phyloP scores from a whole-genome alignment of 2,329 filamentous ascomycete species.

The Phialocephala sp. region DNA sequence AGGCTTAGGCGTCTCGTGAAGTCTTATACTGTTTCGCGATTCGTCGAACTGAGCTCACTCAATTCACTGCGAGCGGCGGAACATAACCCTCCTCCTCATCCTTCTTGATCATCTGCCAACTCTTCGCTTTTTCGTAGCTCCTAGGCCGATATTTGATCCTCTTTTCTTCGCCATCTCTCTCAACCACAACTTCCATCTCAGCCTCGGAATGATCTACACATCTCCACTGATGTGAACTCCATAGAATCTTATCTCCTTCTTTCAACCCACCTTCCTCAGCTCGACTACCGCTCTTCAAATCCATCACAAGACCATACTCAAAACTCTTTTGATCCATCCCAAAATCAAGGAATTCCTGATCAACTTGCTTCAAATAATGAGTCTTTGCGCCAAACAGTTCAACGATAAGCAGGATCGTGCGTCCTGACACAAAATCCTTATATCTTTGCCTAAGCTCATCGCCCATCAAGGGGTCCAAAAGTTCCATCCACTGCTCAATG shows the following conservation, averaged over 20 bases:
- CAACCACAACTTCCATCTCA: slow-evolving; percentile 29
- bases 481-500: slow-evolving; percentile 27
- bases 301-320: slow-evolving; percentile 28
- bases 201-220: slow-evolving; percentile 34
- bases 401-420: slow-evolving; percentile 24
- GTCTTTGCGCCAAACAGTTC: slow-evolving; percentile 30
- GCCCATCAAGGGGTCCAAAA: slow-evolving; percentile 29
- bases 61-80: background rate
- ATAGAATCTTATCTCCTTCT: slow-evolving; percentile 34
- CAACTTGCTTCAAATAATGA: slow-evolving; percentile 27
- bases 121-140: slow-evolving; percentile 27
- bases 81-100: slow-evolving; percentile 25
- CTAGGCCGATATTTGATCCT: slow-evolving; percentile 34
- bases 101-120: slow-evolving; percentile 38
- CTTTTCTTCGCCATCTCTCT: slow-evolving; percentile 25
- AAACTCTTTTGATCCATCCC: slow-evolving; percentile 35
- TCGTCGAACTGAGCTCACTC: background rate
- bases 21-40: too few relatives aligned
- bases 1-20: too few relatives aligned
- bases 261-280: slow-evolving; percentile 35
- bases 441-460: slow-evolving; percentile 22
- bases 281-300: slow-evolving; percentile 31
- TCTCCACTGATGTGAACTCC: slow-evolving; percentile 29
- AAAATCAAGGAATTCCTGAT: slow-evolving; percentile 36
- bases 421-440: slow-evolving; percentile 21